Evolutionary conservation across 257 asterid species (phyloP).

Genomic region (Solanum commersonii): DNA sequence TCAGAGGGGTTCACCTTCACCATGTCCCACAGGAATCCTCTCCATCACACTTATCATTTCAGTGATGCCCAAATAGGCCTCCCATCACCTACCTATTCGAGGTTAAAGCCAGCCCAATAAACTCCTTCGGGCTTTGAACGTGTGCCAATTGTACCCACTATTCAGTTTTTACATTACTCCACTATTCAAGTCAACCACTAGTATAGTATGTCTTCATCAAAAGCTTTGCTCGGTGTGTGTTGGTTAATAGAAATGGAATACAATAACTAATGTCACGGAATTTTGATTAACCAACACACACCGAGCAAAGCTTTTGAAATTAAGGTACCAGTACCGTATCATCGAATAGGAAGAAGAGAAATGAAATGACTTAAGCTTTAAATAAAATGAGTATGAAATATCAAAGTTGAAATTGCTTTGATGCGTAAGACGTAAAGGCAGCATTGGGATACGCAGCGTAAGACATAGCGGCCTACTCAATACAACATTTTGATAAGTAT

Average conservation of each 20-base stretch:
- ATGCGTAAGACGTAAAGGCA: neutral
- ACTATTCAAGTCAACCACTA: neutral
- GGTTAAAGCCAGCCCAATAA: neutral
- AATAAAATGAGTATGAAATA: no score
- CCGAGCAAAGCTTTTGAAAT: no score
- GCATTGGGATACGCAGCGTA: neutral
- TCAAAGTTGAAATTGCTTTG: neutral
- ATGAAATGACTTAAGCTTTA: neutral
- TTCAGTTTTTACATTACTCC: neutral
- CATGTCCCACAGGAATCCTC: neutral
- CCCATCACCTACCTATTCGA: neutral
- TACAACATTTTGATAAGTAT: neutral
- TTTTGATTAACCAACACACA: no score
- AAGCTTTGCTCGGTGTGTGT: neutral
- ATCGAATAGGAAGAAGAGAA: neutral
- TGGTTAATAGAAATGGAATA: neutral
- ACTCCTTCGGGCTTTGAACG: neutral
- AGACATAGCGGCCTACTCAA: neutral
- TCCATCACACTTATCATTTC: neutral
- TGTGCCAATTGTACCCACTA: neutral
- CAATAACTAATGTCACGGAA: no score
- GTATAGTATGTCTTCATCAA: neutral
- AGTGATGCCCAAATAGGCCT: neutral
- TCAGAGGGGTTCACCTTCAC: neutral
- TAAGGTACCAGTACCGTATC: neutral